phyloP scores from a whole-genome alignment of 768 basidiomycete genomes.

The Exidia glandulosa region DNA sequence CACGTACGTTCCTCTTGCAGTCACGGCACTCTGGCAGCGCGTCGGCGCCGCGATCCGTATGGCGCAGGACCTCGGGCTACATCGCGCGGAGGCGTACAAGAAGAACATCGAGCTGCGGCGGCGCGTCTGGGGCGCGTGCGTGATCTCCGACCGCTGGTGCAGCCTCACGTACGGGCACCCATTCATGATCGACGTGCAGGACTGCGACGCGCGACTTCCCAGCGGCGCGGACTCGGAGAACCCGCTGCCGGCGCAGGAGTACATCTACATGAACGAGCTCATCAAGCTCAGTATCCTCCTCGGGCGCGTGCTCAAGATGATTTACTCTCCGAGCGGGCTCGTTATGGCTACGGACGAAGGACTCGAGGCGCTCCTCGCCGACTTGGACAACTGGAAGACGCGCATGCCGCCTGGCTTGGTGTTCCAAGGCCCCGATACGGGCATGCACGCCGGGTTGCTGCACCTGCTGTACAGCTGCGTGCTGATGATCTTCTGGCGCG shows the following conservation, averaged over 20 bases:
- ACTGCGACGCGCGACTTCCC: conserved; percentile 90
- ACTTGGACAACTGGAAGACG: conserved; percentile 67
- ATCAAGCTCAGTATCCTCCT: conserved; percentile 85
- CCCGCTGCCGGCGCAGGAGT: conserved; percentile 31
- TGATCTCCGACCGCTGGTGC: conserved; percentile 90
- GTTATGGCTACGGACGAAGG: conserved; percentile 75
- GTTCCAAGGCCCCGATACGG: conserved; percentile 61
- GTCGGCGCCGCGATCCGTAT: conserved; percentile 86
- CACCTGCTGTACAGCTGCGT: conserved; percentile 84
- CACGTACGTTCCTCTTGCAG: conserved; percentile 72
- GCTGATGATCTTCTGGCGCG: conserved; percentile 95
- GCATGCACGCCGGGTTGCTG: conserved; percentile 62
- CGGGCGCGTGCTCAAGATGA: conserved; percentile 83
- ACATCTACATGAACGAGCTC: conserved; percentile 77
- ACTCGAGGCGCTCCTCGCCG: conserved; percentile 48
- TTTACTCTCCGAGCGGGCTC: conserved; percentile 89
- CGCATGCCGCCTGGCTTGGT: conserved; percentile 67
- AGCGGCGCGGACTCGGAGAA: conserved; percentile 56
- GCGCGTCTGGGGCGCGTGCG: conserved; percentile 88
- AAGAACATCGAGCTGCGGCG: conserved; percentile 78
- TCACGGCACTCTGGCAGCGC: conserved; percentile 80
- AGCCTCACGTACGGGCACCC: conserved; percentile 88
- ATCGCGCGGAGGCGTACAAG: conserved; percentile 80
- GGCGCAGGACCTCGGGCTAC: conserved; percentile 96
- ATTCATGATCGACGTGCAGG: conserved; percentile 90